Evolutionary conservation across 768 basidiomycete genomes (phyloP).

Genomic region (Suillus americanus): DNA sequence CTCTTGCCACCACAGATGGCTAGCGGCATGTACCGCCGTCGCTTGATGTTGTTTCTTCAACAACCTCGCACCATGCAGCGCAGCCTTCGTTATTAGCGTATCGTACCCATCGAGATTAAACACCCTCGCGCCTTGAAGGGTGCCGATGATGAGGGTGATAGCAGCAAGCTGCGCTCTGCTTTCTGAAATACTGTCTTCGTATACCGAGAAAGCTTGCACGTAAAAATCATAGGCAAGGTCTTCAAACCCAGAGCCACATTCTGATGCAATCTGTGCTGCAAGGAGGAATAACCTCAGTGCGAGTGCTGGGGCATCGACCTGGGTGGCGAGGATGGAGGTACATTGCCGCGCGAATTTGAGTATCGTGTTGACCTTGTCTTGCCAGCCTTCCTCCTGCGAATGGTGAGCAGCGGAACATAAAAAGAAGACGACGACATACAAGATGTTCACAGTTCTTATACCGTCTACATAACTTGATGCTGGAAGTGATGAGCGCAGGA

Average conservation of each 20-base stretch:
- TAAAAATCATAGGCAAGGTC: slow-evolving; percentile 97
- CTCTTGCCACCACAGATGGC: slow-evolving; percentile 99
- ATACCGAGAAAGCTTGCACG: slow-evolving; percentile 96
- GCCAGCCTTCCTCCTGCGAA: slow-evolving; percentile 82
- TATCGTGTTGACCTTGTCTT: slow-evolving; percentile 78
- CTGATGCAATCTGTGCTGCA: slow-evolving; percentile 92
- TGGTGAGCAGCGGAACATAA: not conserved
- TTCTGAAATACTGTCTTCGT: slow-evolving; percentile 97
- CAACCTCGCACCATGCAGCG: slow-evolving; percentile 91
- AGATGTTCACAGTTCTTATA: slow-evolving; percentile 82
- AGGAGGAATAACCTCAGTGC: slow-evolving; percentile 94
- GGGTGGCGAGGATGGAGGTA: slow-evolving; percentile 88
- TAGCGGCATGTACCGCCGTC: slow-evolving; percentile 90
- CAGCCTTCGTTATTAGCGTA: slow-evolving; percentile 98
- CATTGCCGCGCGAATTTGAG: slow-evolving; percentile 95
- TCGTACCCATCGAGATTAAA: slow-evolving; percentile 96
- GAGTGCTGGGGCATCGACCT: slow-evolving; percentile 89
- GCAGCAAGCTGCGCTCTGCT: slow-evolving; percentile 94
- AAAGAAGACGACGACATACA: slow-evolving; percentile 37
- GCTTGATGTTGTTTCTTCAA: slow-evolving; percentile 99
- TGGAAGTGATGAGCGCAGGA: slow-evolving; percentile 91
- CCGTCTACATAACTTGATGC: slow-evolving; percentile 88
- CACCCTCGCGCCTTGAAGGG: slow-evolving; percentile 85
- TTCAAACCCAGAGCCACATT: slow-evolving; percentile 90
- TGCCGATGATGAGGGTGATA: slow-evolving; percentile 94